These are phyloP conservation scores for Kokia cookei DNA, from an alignment of 441 rosid genomes.

Conservation along the genomic window DNA sequence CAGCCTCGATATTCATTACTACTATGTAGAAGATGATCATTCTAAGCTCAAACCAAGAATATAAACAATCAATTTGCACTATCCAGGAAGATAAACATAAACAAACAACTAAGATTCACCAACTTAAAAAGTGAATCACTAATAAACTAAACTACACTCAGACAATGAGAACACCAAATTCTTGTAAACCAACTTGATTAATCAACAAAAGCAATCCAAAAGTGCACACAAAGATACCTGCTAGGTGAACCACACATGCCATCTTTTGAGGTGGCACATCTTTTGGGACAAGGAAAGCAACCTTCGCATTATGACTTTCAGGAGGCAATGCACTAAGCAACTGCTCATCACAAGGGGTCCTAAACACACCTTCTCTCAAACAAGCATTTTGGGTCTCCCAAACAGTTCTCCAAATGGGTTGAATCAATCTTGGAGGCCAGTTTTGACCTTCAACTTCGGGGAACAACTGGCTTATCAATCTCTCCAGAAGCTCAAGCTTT, in stretches of 20 bases:
- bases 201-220: neutral
- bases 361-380: constrained; percentile 82
- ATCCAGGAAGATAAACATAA: neutral
- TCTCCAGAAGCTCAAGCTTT: constrained; percentile 79
- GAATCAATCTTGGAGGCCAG: constrained; percentile 65
- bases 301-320: constrained; percentile 77
- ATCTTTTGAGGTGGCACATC: constrained; percentile 59
- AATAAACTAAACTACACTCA: neutral
- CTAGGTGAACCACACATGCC: constrained; percentile 99
- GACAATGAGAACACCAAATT: neutral
- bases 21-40: neutral
- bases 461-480: constrained; percentile 64
- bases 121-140: neutral
- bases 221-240: constrained; percentile 41
- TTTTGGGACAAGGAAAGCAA: constrained; percentile 84
- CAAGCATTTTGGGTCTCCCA: constrained; percentile 77
- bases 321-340: constrained; percentile 81
- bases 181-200: neutral
- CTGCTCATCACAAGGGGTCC: constrained; percentile 79
- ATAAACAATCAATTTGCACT: neutral
- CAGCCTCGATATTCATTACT: neutral
- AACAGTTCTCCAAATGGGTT: constrained; percentile 79
- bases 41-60: neutral
- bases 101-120: neutral
- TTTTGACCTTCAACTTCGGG: constrained; percentile 63